Percentiles rank a stretch among this genome's conserved stretches.
phyloP scores from a whole-genome alignment of 2,329 filamentous ascomycete genomes.

The Aspergillus sp. region DNA sequence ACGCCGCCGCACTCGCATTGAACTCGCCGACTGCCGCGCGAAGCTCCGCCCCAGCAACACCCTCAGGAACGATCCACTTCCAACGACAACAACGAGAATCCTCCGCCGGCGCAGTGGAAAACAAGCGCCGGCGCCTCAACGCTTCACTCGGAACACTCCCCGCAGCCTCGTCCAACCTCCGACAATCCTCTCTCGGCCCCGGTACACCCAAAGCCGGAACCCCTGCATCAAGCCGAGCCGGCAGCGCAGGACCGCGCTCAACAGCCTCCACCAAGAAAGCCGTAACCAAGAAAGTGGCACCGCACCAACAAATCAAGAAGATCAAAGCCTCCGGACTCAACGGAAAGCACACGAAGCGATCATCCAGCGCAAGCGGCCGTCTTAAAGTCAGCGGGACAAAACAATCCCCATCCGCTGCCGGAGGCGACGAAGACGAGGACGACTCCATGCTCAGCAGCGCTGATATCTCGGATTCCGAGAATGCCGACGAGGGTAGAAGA shows the following conservation, averaged over 20 bases:
- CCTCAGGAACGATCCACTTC: slow-evolving; percentile 43
- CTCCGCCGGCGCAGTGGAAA: slow-evolving; percentile 56
- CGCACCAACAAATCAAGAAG: slow-evolving; percentile 53
- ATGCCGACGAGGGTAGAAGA: slow-evolving; percentile 32
- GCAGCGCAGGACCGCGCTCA: slow-evolving; percentile 58
- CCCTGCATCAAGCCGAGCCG: slow-evolving; percentile 54
- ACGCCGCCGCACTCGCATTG: slow-evolving; percentile 41
- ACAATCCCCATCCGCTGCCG: slow-evolving; percentile 44
- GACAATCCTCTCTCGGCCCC: slow-evolving; percentile 63
- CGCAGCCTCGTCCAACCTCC: slow-evolving; percentile 55
- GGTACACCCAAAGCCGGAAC: slow-evolving; percentile 65
- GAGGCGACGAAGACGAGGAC: slow-evolving; percentile 52
- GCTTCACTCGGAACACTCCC: slow-evolving; percentile 56
- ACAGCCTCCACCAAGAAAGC: slow-evolving; percentile 47
- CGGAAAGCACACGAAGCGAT: slow-evolving; percentile 45
- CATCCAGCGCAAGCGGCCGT: slow-evolving; percentile 43
- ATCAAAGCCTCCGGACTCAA: slow-evolving; percentile 34
- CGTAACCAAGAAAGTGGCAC: slow-evolving; percentile 57
- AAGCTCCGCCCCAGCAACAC: slow-evolving; percentile 49
- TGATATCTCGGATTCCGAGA: slow-evolving; percentile 51
- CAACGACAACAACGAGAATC: slow-evolving; percentile 56
- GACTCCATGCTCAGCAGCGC: slow-evolving; percentile 57
- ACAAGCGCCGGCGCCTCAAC: slow-evolving; percentile 62
- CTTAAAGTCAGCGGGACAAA: slow-evolving; percentile 40
- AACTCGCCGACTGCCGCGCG: slow-evolving; percentile 41